Conservation (phyloP, 345 rosid genomes). For the Clausena lansium region DNA sequence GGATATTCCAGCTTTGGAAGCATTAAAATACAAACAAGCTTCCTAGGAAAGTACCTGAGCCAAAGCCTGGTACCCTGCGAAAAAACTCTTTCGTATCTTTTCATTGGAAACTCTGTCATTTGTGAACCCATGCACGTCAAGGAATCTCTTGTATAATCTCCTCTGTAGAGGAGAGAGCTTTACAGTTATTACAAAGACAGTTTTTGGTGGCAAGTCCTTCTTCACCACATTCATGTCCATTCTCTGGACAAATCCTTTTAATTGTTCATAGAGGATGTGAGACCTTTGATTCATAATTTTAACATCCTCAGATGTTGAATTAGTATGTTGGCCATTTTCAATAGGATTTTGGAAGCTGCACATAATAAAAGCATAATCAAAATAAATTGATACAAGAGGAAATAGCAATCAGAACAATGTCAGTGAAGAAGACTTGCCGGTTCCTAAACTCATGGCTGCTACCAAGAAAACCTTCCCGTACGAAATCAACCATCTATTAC, state of each 20-base stretch:
- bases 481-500: conserved; percentile 99
- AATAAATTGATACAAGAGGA: conserved; percentile 10
- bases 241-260: conserved; percentile 99
- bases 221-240: conserved; percentile 99
- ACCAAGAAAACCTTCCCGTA: conserved; percentile 99
- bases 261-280: conserved; percentile 91
- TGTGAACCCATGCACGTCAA: conserved; percentile 81
- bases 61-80: conserved; percentile 98
- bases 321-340: conserved; percentile 97
- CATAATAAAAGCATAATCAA: conserved; percentile 20
- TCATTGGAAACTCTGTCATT: conserved; percentile 60
- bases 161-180: conserved; percentile 93
- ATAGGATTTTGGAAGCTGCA: conserved; percentile 98
- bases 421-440: conserved; percentile 57
- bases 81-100: conserved; percentile 76
- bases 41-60: conserved; percentile 70
- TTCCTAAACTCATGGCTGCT: conserved; percentile 98
- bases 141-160: conserved; percentile 90
- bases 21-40: neutral
- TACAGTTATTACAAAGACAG: conserved; percentile 90
- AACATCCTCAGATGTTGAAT: conserved; percentile 90
- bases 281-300: conserved; percentile 99
- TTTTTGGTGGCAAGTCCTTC: conserved; percentile 97
- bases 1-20: neutral
- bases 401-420: conserved; percentile 18